Percentiles rank a stretch among this genome's conserved stretches.
Conservation (phyloP, 176 grass and related monocot genomes). For the Zoysia pacifica region DNA sequence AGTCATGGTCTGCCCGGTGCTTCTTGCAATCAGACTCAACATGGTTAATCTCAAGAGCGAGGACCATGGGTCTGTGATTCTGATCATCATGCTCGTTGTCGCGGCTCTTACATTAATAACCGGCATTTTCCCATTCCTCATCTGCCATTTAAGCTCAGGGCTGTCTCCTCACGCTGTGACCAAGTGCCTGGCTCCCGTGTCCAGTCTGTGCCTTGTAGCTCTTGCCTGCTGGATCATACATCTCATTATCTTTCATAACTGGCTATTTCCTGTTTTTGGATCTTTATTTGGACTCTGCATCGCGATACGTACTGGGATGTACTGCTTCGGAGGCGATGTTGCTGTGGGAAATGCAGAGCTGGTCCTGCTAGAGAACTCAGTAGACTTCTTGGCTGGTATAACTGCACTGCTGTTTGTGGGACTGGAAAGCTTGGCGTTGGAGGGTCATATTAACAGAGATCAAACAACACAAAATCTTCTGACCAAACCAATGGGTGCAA, state of each 20-base stretch:
- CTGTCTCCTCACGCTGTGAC: neutral
- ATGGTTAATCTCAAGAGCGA: neutral
- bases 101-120: neutral
- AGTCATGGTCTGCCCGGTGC: slow-evolving; percentile 30
- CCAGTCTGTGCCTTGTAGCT: neutral
- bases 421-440: slow-evolving; percentile 27
- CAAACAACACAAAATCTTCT: neutral
- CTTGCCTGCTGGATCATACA: slow-evolving; percentile 18
- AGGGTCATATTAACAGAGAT: neutral
- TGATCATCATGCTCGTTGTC: neutral
- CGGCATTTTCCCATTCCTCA: neutral
- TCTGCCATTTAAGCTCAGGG: neutral
- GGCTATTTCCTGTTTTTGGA: neutral
- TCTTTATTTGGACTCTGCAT: neutral
- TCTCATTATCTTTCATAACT: neutral
- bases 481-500: neutral
- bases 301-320: neutral
- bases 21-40: neutral
- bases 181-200: neutral
- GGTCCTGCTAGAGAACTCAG: neutral
- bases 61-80: neutral
- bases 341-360: neutral
- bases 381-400: neutral
- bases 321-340: neutral
- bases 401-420: slow-evolving; percentile 16